Base-by-base conservation (phyloP, 176 grass and related monocot species). In the Zizania latifolia region DNA sequence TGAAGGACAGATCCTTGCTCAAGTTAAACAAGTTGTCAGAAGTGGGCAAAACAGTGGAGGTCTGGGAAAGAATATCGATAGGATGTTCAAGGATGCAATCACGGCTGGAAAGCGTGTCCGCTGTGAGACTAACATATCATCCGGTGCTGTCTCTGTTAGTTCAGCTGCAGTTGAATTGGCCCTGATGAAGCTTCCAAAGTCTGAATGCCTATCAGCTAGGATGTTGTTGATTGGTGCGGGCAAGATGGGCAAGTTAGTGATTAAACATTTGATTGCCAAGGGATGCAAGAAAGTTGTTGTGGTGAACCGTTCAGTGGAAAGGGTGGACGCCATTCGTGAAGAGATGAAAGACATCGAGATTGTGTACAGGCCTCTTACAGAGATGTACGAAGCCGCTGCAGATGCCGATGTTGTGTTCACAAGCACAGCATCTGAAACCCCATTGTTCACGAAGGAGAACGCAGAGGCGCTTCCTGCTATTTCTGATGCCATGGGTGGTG, bases 11-110 rank as follows among this genome's bases (percentile, higher is more conserved):
- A 96, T 96, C 38, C 85, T 96, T 61, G 86, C 92, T 50, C 89
- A 96, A 70, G 92, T 96, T 48, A 96, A 96, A 78, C 92, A 96
- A 87, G 92, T 96, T 75, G 92, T 96, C 33, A 86, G 86, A 44
- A 83, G 74, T 39, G 92, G 92, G 11, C 89, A 96, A 75, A 88
- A 85, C 40, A 96, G 77, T 55, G 89, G 92, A 44, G 89, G 92
- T n/a, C 61, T 96, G 36, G 92, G 92, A 39, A 96, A 92, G 84
- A 96, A 96, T 84, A 92, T 96, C 10, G 92, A 96, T 69, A 83
- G 92, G 68, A 96, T 96, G 92, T 96, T 96, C 92, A 96, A 96
- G 78, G 92, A 92, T 68, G 92, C 92, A 69, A 96, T 96, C 73
- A 92, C 92, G 26, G 89, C 92, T 44, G 92, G 92, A 71, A 96